Evolutionary conservation across 2,329 filamentous ascomycete species (phyloP).

Genomic region (Venturiaceae sp.): DNA sequence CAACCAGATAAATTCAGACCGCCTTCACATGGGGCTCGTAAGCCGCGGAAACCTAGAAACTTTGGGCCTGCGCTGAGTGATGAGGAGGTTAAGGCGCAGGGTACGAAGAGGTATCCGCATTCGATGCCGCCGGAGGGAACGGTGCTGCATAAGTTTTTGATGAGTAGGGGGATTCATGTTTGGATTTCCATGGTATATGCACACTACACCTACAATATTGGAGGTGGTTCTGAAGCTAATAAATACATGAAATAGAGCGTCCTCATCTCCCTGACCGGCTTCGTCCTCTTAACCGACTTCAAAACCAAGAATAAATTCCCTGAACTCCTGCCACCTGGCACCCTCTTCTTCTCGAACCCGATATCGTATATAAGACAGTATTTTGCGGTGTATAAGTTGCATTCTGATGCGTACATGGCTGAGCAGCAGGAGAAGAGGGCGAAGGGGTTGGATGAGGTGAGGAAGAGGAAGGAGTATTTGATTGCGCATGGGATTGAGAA

Average conservation of each 20-base stretch:
- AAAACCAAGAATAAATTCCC: conserved; percentile 62
- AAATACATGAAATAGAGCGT: conserved; percentile 44
- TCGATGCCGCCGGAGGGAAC: conserved; percentile 79
- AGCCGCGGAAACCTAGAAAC: conserved; percentile 45
- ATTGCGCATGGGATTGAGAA: conserved; percentile 74
- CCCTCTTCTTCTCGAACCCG: conserved; percentile 61
- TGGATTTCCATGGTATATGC: conserved; percentile 69
- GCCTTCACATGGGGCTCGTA: conserved; percentile 70
- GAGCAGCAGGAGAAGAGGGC: conserved; percentile 63
- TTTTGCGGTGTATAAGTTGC: conserved; percentile 64
- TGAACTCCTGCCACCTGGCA: conserved; percentile 64
- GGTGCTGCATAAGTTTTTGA: conserved; percentile 76
- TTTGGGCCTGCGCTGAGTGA: conserved; percentile 56
- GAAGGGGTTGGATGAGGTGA: conserved; percentile 70
- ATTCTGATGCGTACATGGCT: conserved; percentile 60
- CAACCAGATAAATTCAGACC: conserved; percentile 87
- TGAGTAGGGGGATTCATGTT: conserved; percentile 65
- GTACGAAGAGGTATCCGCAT: conserved; percentile 68
- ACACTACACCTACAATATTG: background rate
- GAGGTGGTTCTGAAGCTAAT: background rate
- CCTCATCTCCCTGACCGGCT: conserved; percentile 57
- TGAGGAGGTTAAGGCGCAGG: conserved; percentile 57
- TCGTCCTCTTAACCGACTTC: conserved; percentile 72
- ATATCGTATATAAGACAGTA: conserved; percentile 55
- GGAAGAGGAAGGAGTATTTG: conserved; percentile 77